phyloP scores from a whole-genome alignment of 805 yeast species.

The Cyberlindnera sargentensis region DNA sequence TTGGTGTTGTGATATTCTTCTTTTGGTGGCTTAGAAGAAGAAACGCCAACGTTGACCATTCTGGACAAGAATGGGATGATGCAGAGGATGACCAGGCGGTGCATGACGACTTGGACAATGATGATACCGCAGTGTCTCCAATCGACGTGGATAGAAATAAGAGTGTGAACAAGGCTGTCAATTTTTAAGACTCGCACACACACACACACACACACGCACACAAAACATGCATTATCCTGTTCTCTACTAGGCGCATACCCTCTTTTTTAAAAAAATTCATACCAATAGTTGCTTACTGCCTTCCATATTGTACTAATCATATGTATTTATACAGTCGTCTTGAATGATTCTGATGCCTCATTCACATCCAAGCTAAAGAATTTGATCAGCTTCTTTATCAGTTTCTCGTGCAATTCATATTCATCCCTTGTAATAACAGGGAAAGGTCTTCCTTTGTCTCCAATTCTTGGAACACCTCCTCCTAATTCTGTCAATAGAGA shows the following conservation, averaged over 20 bases:
- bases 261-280: too few relatives aligned
- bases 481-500: conserved; percentile 23
- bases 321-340: background rate
- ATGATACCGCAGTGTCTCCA: background rate
- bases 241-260: too few relatives aligned
- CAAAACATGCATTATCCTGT: too few relatives aligned
- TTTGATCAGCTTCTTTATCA: conserved; percentile 8
- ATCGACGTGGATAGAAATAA: conserved; percentile 6
- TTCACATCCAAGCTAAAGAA: conserved; percentile 14
- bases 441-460: conserved; percentile 18
- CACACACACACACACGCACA: background rate
- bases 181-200: conserved; percentile 9
- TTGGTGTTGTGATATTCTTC: conserved; percentile 10
- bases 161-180: conserved; percentile 19
- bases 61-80: conserved; percentile 23
- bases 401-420: conserved; percentile 23
- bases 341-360: conserved; percentile 1
- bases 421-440: conserved; percentile 16
- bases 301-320: background rate
- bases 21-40: conserved; percentile 16
- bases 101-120: conserved; percentile 4
- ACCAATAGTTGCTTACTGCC: too few relatives aligned
- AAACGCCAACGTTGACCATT: conserved; percentile 14
- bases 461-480: conserved; percentile 16
- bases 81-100: conserved; percentile 8